Base-by-base conservation (phyloP, 2,329 filamentous ascomycete genomes). In the Hypoxylon sp. region DNA sequence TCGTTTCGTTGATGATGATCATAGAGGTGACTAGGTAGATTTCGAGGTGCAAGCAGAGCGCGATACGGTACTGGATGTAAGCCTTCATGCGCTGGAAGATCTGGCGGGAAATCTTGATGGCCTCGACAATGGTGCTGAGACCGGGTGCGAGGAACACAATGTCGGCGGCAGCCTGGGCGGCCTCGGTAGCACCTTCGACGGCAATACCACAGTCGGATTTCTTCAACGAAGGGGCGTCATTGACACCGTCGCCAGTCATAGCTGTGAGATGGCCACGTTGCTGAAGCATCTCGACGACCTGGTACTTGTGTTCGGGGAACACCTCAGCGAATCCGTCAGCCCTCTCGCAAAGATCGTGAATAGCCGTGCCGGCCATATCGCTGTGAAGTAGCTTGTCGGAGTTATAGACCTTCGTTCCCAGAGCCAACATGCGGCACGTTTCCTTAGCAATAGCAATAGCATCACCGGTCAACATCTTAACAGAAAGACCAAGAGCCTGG, bases 381-480 rank as follows among this genome's bases (percentile, higher is more conserved):
- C 89, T 89, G 81, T 91, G 88, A 74, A 92, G 91, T 69, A 92
- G 87, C 81, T 89, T 89, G 77, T 90, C 87, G 70, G 90, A 92
- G 85, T 92, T 91, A 86, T 92, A 92, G 72, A 92, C 89, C 84
- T 92, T 92, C 78, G 89, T 92, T 77, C 89, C 88, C 67, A 92
- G 86, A 75, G 89, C 89, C 80, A 92, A 83, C 88, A 92, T 91
- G 83, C 91, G 91, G 86, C 89, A 92, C 76, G 89, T 92, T 82
- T 92, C 89, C 85, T 92, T 92, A 68, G 89, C 89, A 75, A 92
- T 92, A 76, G 89, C 89, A 75, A 92, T 91, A 71, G 89, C 89
- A 78, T 92, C 89, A 89, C 89, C 89, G 84, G 89, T 92, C 81
- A 92, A 84, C 89, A 92, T 92, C 87, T 92, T 92, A 76, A 92